phyloP scores from a whole-genome alignment of 805 yeast genomes.

The Ogataea salicorniae region DNA sequence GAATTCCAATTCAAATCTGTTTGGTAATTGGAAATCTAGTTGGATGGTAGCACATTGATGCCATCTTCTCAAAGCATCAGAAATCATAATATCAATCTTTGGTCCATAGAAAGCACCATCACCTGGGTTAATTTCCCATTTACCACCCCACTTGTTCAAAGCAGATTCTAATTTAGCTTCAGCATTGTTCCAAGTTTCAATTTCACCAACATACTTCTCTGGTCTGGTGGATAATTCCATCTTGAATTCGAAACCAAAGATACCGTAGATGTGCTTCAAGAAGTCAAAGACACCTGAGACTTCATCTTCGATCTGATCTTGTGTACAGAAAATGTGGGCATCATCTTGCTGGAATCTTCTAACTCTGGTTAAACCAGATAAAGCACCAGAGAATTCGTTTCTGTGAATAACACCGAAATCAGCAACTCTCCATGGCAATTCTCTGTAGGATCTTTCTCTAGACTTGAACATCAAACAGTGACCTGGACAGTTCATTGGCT shows the following conservation, averaged over 20 bases:
- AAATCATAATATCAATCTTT: slow-evolving; percentile 92
- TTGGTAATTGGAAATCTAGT: slow-evolving; percentile 96
- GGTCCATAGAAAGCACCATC: slow-evolving; percentile 98
- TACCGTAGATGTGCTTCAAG: slow-evolving; percentile 79
- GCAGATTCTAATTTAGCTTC: slow-evolving; percentile 81
- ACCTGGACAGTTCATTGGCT: slow-evolving; percentile 92
- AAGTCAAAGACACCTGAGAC: slow-evolving; percentile 82
- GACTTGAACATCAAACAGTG: slow-evolving; percentile 91
- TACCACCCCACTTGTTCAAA: slow-evolving; percentile 77
- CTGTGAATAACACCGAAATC: slow-evolving; percentile 97
- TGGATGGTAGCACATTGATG: slow-evolving; percentile 99
- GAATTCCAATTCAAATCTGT: slow-evolving; percentile 86
- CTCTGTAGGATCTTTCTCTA: slow-evolving; percentile 93
- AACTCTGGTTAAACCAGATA: slow-evolving; percentile 92
- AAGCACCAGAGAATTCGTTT: slow-evolving; percentile 93
- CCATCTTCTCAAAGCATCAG: slow-evolving; percentile 94
- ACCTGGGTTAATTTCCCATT: slow-evolving; percentile 93
- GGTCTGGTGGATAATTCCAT: slow-evolving; percentile 98
- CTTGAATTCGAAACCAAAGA: slow-evolving; percentile 90
- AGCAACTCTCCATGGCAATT: slow-evolving; percentile 97
- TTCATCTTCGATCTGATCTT: slow-evolving; percentile 84
- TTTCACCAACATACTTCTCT: slow-evolving; percentile 90
- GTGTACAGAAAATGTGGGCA: slow-evolving; percentile 95
- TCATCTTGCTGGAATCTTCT: slow-evolving; percentile 99
- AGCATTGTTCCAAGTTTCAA: slow-evolving; percentile 91